Evolutionary conservation across 1,139 yeast genomes (phyloP).

Genomic region (Candida albicans): DNA sequence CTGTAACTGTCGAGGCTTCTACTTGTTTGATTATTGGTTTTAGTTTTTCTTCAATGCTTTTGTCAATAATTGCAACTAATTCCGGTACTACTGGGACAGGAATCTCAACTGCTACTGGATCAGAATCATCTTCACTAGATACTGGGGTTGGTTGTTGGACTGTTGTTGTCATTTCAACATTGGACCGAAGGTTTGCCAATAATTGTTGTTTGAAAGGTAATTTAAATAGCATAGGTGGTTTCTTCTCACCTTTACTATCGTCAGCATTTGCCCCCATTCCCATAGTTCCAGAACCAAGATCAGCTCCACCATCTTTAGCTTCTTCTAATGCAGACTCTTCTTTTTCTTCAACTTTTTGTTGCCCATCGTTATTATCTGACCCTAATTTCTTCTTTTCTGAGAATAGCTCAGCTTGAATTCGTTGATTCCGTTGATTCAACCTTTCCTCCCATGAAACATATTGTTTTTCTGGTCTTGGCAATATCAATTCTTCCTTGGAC

Average conservation of each 20-base stretch:
- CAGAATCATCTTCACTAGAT: conserved; percentile 7
- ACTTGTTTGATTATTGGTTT: conserved; percentile 15
- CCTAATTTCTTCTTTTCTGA: not conserved
- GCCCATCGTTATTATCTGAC: not conserved
- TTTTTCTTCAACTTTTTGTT: conserved; percentile 10
- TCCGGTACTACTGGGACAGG: conserved; percentile 24
- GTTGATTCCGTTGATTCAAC: conserved; percentile 30
- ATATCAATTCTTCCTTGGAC: conserved; percentile 42
- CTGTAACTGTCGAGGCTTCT: conserved; percentile 10
- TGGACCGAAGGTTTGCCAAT: conserved; percentile 6
- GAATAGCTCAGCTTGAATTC: conserved; percentile 7
- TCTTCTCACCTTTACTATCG: not conserved
- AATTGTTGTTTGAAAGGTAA: conserved; percentile 27
- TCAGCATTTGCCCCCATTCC: too few relatives aligned
- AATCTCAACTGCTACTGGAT: conserved; percentile 12
- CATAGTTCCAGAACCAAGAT: too few relatives aligned
- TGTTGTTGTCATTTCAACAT: not conserved
- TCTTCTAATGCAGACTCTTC: not conserved
- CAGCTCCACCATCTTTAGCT: too few relatives aligned
- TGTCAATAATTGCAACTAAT: conserved; percentile 24
- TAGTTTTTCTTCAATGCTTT: conserved; percentile 25
- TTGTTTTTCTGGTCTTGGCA: conserved; percentile 31
- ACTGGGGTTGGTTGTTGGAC: conserved; percentile 3
- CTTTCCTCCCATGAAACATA: conserved; percentile 44
- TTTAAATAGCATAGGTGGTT: conserved; percentile 19